Percentiles rank a stretch among this genome's conserved stretches.
These are phyloP conservation scores for Dipodascopsis tothii DNA, from an alignment of 805 yeast genomes.

Conservation along the genomic window DNA sequence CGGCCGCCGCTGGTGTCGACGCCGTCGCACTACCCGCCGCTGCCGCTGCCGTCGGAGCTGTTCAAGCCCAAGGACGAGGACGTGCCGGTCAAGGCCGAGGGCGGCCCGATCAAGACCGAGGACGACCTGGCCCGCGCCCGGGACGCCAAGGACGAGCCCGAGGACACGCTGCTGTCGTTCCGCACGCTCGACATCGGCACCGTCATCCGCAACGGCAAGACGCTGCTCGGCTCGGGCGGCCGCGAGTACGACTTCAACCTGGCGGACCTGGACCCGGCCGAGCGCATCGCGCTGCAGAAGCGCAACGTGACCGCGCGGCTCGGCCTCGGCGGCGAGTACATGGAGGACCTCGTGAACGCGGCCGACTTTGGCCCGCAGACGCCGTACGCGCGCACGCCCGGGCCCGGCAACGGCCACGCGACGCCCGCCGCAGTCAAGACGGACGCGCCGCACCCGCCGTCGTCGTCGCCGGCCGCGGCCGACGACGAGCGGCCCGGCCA, in stretches of 20 bases:
- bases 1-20: background rate
- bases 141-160: slow-evolving; percentile 2
- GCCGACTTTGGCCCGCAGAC: slow-evolving; percentile 18
- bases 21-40: slow-evolving; percentile 8
- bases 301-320: slow-evolving; percentile 37
- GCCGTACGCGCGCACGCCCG: slow-evolving; percentile 11
- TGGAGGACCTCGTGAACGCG: slow-evolving; percentile 29
- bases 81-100: slow-evolving; percentile 26
- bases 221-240: slow-evolving; percentile 60
- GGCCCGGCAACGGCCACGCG: no score
- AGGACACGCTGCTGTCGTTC: slow-evolving; percentile 30
- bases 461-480: slow-evolving; percentile 11
- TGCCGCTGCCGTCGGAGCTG: slow-evolving; percentile 11
- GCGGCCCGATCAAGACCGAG: slow-evolving; percentile 25
- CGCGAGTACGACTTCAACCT: slow-evolving; percentile 36
- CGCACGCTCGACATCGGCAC: slow-evolving; percentile 32
- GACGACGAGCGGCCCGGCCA: slow-evolving; percentile 41
- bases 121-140: slow-evolving; percentile 13
- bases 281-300: slow-evolving; percentile 46
- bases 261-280: slow-evolving; percentile 38
- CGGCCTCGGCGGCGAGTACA: slow-evolving; percentile 39
- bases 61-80: slow-evolving; percentile 27
- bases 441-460: background rate
- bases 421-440: no score
- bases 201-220: slow-evolving; percentile 36